Evolutionary conservation across 2,329 filamentous ascomycete genomes (phyloP).

Genomic region (Cercospora nicotianae): DNA sequence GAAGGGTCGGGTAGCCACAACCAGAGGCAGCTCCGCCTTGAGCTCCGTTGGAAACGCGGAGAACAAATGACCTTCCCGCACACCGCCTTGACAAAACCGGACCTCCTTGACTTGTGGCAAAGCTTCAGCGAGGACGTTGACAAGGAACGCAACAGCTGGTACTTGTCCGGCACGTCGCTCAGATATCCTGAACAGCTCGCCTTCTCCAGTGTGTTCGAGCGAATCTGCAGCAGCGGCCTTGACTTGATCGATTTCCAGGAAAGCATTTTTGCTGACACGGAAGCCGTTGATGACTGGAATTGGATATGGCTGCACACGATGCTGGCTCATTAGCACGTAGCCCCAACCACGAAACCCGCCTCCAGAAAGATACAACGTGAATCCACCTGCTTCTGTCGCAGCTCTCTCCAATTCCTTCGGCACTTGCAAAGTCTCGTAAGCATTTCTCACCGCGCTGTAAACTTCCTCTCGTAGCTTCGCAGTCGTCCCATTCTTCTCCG

Average conservation of each 20-base stretch:
- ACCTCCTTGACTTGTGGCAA: conserved; percentile 71
- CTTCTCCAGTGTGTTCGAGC: conserved; percentile 39
- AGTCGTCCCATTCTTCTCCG: conserved; percentile 42
- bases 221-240: conserved; percentile 42
- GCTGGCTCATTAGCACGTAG: conserved; percentile 80
- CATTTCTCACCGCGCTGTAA: conserved; percentile 52
- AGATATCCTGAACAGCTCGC: conserved; percentile 69
- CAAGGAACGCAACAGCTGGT: conserved; percentile 76
- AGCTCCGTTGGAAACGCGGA: conserved; percentile 62
- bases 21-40: conserved; percentile 66
- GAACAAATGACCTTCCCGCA: conserved; percentile 79
- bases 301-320: conserved; percentile 73
- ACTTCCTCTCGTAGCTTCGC: conserved; percentile 50
- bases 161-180: conserved; percentile 77
- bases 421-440: conserved; percentile 49
- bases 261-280: conserved; percentile 61
- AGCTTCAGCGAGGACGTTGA: conserved; percentile 69
- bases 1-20: conserved; percentile 59
- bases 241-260: conserved; percentile 56
- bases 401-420: conserved; percentile 54
- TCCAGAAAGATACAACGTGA: conserved; percentile 81
- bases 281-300: conserved; percentile 82
- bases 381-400: conserved; percentile 49
- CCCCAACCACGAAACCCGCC: conserved; percentile 91
- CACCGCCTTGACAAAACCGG: conserved; percentile 83